Base-by-base conservation (phyloP, 345 rosid species). In the Streptanthus diversifolius region DNA sequence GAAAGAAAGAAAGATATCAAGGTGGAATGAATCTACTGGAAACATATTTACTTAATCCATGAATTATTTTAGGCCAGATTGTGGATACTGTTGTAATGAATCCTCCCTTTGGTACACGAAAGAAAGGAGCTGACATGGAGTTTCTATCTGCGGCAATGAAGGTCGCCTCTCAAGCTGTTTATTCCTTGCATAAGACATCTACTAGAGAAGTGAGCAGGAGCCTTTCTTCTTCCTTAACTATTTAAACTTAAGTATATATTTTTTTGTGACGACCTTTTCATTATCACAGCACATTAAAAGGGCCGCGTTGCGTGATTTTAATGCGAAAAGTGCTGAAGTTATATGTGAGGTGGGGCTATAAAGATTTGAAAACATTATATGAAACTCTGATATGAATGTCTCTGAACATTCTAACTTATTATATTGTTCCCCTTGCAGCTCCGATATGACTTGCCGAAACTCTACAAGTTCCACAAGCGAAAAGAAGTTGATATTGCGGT, bases 161-260 rank as follows among this genome's bases (percentile, higher is more conserved):
- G 88, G 83, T 88, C 49, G 96, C 99, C 53, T 84, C 93, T 69
- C 70, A 64, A 71, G 95, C 97, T 6, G 97, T 91, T 73, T 95
- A 95, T 84, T 95, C 99, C 19, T 84, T 95, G 91, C 99, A 95
- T 75, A 95, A 95, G 79, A 89, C 97, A 51, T 89, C 99, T 22
- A 95, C 99, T 17, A 91, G 99, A 85, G 99, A 95, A 39, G 98
- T 91, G 80, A 84, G 81, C 66, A 24, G 13, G 37, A 17, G 18
- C 22, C 17, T 48, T 32, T 22, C 27, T 67, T 67, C 30, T 45
- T 63, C 33, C 61, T 53, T n/a, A 21, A 53, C 49, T 60, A 15
- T 11, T 40, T 29, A 52, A 2, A 22, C 15, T 41, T 9, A 21
- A 11, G 8, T 7, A 11, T 30, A 14, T 63, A 21, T 10, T 57